Evolutionary conservation across 495 filamentous ascomycete genomes (phyloP), one percentile per base, ranked within the genome.

Genomic region (Aspergillus wentii): DNA sequence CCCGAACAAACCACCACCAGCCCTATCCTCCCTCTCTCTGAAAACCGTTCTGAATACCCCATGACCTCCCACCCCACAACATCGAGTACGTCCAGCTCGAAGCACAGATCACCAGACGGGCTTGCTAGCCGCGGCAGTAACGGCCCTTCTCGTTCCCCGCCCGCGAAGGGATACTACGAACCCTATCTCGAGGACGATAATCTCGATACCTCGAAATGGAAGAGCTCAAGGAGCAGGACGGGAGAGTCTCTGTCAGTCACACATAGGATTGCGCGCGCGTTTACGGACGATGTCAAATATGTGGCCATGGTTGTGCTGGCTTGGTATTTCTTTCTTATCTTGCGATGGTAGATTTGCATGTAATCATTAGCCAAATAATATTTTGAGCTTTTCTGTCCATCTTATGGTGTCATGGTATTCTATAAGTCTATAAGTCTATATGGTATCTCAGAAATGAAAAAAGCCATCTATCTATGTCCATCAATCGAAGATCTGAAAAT

Each of bases 261-360:
- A 25, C 5, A 13, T 29, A 36, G 43, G 18, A 46, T 63, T 4
- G 23, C 38, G 17, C 9, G 43, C 11, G 59, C 64, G 23, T 49
- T 71, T 10, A 18, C 40, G 2, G 44, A 34, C 1, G 57, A 56
- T 6, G 31, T 75, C 4, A 59, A 52, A 27, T 38, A 48, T 3
- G 73, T 79, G 16, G 68, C 63, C 4, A 42, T 40, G 46, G 41
- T 71, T 10, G 76, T 73, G 17, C 33, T 75, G 31, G 40, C 38
- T 6, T 65, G 68, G 43, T 81, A 80, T 54, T 47, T 68, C 41
- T 71, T 71, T 49, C 56, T 81, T 46, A 58, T 74, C 21, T 76
- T 66, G 66, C 62, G 54, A 31, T 73, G 71, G 66, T 76, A 62
- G 49, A 44, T 23, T 16, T 40, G 25, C 25, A 1, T 31, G n/a